Base-by-base conservation (phyloP, 305 asterid genomes). In the Fraxinus albicans region DNA sequence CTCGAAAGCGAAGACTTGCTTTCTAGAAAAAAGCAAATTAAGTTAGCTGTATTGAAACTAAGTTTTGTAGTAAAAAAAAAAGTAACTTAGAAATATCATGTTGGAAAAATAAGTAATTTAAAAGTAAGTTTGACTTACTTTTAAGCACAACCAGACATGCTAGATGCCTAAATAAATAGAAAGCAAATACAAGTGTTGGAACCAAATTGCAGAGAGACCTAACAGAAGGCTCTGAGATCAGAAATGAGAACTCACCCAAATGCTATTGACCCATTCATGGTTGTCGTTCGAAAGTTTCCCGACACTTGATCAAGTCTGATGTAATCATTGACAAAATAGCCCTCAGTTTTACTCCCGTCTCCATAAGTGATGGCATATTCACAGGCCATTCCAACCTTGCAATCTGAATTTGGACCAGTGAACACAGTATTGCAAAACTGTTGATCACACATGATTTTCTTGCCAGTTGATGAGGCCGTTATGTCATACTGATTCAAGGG, bases 331-430 rank as follows among this genome's bases (percentile, higher is more conserved):
- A 96, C 95, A 80, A 95, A 91, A 88, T 85, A 88, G 44, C 99
- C 99, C 44, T 92, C 87, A 10, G 98, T 93, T 77, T 77, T 83
- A 88, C 97, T 95, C 44, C 98, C 97, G 44, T 96, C 99, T 55
- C 94, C 97, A 77, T 96, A 96, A 4, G 91, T 86, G 74, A 93
- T 88, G 76, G 90, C 44, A 85, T 88, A 96, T 70, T 88, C 91
- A 63, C 99, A 96, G 86, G 91, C 86, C 92, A 85, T 85, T 69
- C 98, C 98, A 35, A 78, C 85, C 82, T 85, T 90, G 88, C 99
- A 97, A 86, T 91, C 90, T 1, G 94, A 72, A 85, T 80, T 88
- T 44, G 89, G 93, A 84, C 86, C 80, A 33, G 73, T 84, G 79
- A 90, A 88, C 78, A 89, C 90, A 77, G 88, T 75, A 17, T 79